Conservation (phyloP, 306 rosid species). For the Acacia melanoxylon region DNA sequence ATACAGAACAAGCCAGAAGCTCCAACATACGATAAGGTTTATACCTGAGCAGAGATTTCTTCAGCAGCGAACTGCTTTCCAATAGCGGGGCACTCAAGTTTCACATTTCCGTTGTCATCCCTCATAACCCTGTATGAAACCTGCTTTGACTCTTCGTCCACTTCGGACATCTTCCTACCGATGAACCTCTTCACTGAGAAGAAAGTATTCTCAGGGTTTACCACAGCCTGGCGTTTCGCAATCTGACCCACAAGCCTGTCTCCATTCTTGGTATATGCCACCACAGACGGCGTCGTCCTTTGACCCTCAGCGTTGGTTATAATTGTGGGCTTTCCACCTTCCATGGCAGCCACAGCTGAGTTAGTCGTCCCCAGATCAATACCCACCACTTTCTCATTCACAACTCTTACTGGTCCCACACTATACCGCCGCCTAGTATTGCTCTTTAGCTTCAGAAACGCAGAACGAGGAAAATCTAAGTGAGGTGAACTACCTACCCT, state of each 20-base stretch:
- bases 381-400: constrained; percentile 80
- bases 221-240: constrained; percentile 91
- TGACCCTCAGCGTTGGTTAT: constrained; percentile 89
- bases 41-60: constrained; percentile 94
- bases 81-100: constrained; percentile 86
- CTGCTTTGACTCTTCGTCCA: constrained; percentile 89
- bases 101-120: constrained; percentile 84
- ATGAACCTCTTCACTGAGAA: constrained; percentile 91
- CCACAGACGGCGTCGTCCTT: constrained; percentile 88
- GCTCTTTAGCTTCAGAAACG: constrained; percentile 47
- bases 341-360: constrained; percentile 87
- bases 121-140: constrained; percentile 80
- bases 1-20: background rate
- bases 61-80: constrained; percentile 88
- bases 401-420: constrained; percentile 57
- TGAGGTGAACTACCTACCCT: constrained; percentile 33
- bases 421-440: constrained; percentile 23
- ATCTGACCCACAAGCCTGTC: constrained; percentile 92
- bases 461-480: constrained; percentile 31
- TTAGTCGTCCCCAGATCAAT: constrained; percentile 89
- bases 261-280: constrained; percentile 82
- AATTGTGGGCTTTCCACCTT: constrained; percentile 87
- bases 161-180: constrained; percentile 90
- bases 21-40: background rate
- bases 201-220: constrained; percentile 87